Evolutionary conservation across 2,329 filamentous ascomycete species (phyloP), one percentile per base, ranked within the genome.

Genomic region (Sphaceloma murrayae): DNA sequence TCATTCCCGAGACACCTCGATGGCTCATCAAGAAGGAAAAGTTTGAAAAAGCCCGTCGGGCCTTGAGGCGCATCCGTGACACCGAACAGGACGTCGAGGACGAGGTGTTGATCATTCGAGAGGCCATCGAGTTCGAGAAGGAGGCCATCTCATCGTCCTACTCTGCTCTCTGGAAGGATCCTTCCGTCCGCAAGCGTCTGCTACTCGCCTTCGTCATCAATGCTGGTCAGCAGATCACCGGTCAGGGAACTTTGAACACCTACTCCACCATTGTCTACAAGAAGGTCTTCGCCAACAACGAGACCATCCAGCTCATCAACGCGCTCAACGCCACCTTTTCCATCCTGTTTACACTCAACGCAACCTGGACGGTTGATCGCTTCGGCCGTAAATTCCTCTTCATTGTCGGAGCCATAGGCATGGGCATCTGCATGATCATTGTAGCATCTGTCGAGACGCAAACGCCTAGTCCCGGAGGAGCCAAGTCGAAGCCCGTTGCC

Each of bases 251-350:
- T 1, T 69, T 85, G 51, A 85, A 84, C 69, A 73, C 74, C 3
- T 85, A 85, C 68, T 80, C 74, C 14, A 81, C 79, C n/a, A 74
- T 75, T 53, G 80, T 85, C 55, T 85, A 85, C 67, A 75, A 81
- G 63, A 78, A 80, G 57, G 73, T 84, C 17, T 85, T 80, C 67
- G 69, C 64, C 17, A 68, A 62, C 44, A 64, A 62, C 45, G 65
- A 72, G 39, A 77, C 71, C 16, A 82, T 84, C 57, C 77, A 78
- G 50, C 67, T 85, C 22, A 85, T 85, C 67, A 85, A 85, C 58
- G 80, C 80, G 3, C 67, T 85, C 44, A 85, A 84, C 58, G 80
- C 79, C 30, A 85, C 80, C 4, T 80, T 78, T 52, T 78, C 78
- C 46, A 85, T 85, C 50, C 48, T 84, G 16, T 85, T 85, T 62